Evolutionary conservation across 1,139 yeast genomes (phyloP), one percentile per base, ranked within the genome.

Genomic region (Pneumocystis oryctolagi): DNA sequence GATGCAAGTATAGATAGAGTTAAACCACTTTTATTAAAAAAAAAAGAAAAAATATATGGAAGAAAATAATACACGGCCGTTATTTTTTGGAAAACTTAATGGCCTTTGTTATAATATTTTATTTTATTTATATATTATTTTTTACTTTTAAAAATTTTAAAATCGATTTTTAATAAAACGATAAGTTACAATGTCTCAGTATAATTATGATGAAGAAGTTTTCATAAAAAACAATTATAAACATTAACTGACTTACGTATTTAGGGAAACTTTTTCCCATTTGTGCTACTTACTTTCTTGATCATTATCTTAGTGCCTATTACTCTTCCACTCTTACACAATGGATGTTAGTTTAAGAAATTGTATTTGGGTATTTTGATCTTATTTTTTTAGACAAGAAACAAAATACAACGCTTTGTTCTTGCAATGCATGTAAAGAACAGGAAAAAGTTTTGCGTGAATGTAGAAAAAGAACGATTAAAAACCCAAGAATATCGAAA

Each of bases 151-250:
- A 47, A 47, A 47, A 47, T 25, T 47, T 47, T 28, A 47, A 25
- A 14, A 3, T 5, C 55, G 55, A 47, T 37, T 12, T 37, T 37
- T 14, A 16, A 16, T 16, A 37, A 18, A 37, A 4, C 39, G 16
- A 37, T 37, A 5, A 18, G 4, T 18, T 35, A 18, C 20, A 57
- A 57, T 57, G 59, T 57, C 59, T 39, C 59, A 57, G 1, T 57
- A 57, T 39, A 57, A 28, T 12, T 57, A 57, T 57, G 59, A 57
- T 25, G 59, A 57, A 39, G 42, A 57, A 20, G 59, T 39, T 35
- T 42, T 47, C 12, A 3, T 47, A 20, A 12, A 8, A 47, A 47
- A 47, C 25, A 25, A 6, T 4, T 25, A 3, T 1, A 47, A 47
- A 47, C 12, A 47, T 16, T 47, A 12, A 12, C 31, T 47, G 20